These are phyloP conservation scores for Syzygium syzygioides DNA, from an alignment of 441 rosid genomes.

Conservation along the genomic window DNA sequence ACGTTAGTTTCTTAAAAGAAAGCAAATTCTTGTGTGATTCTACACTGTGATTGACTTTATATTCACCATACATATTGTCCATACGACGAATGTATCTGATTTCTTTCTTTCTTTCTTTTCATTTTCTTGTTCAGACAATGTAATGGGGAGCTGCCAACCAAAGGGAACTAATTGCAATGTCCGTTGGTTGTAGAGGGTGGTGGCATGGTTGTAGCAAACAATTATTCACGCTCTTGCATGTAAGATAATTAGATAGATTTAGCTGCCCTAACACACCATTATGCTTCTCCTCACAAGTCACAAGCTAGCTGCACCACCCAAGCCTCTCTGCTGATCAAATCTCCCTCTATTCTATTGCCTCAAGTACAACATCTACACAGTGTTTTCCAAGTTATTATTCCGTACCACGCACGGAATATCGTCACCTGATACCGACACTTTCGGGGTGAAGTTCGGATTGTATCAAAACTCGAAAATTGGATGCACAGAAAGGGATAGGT, in stretches of 20 bases:
- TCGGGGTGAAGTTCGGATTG: background rate
- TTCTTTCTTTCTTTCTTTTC: background rate
- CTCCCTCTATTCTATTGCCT: background rate
- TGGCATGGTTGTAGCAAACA: background rate
- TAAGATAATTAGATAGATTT: background rate
- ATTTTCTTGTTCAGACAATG: background rate
- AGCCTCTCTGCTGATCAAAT: background rate
- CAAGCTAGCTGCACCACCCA: background rate
- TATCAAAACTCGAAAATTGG: background rate
- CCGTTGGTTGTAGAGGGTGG: background rate
- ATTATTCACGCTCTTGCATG: background rate
- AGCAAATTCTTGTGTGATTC: background rate
- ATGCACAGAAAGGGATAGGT: background rate
- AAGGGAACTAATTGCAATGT: background rate
- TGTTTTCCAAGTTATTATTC: no score
- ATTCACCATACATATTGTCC: background rate
- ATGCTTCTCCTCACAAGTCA: background rate
- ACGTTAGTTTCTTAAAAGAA: background rate
- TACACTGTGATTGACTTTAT: background rate
- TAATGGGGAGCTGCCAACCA: background rate
- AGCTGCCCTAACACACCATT: background rate
- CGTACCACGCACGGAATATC: background rate
- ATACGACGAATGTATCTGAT: rapidly evolving
- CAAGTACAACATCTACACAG: background rate
- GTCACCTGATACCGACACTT: background rate